phyloP scores from a whole-genome alignment of 2,329 filamentous ascomycete genomes.

The Gnomoniopsis smithogilvyi region DNA sequence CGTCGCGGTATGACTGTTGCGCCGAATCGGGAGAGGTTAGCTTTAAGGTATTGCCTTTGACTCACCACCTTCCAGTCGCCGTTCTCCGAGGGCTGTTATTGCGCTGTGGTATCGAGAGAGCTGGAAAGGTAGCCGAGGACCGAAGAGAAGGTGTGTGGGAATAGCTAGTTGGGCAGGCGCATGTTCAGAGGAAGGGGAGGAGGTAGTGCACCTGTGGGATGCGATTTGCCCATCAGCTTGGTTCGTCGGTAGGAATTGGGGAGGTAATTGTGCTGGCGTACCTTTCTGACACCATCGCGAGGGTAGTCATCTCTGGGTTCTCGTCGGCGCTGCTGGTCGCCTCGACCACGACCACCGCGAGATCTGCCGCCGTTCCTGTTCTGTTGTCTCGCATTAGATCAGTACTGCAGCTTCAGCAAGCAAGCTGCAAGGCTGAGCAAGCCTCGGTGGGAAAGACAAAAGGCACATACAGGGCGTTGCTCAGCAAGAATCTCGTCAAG shows the following conservation, averaged over 20 bases:
- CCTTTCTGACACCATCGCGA: slow-evolving; percentile 90
- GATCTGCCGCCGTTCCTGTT: slow-evolving; percentile 22
- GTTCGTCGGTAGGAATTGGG: background rate
- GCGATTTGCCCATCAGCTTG: slow-evolving; percentile 5
- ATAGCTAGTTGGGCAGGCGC: slow-evolving; percentile 6
- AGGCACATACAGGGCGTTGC: slow-evolving; percentile 25
- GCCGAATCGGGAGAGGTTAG: slow-evolving; percentile 41
- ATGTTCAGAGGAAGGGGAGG: slow-evolving; percentile 29
- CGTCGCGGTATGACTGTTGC: slow-evolving; percentile 58
- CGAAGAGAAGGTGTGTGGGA: slow-evolving; percentile 21
- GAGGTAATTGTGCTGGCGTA: slow-evolving; percentile 32
- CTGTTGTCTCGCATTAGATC: slow-evolving; percentile 3
- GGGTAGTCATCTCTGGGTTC: slow-evolving; percentile 49
- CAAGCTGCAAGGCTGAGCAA: slow-evolving; percentile 2
- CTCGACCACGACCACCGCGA: slow-evolving; percentile 22
- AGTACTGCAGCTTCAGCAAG: slow-evolving; percentile 6
- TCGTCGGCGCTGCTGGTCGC: slow-evolving; percentile 31
- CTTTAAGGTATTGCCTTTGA: slow-evolving; percentile 33
- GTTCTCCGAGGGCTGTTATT: slow-evolving; percentile 26
- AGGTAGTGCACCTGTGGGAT: slow-evolving; percentile 22
- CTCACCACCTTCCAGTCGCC: slow-evolving; percentile 30
- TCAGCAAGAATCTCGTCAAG: slow-evolving; percentile 57
- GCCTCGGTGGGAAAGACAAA: background rate
- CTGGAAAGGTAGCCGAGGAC: slow-evolving; percentile 31
- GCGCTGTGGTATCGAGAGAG: slow-evolving; percentile 22